Conservation (phyloP, 129 eudicot species). For the Mikania micrantha region DNA sequence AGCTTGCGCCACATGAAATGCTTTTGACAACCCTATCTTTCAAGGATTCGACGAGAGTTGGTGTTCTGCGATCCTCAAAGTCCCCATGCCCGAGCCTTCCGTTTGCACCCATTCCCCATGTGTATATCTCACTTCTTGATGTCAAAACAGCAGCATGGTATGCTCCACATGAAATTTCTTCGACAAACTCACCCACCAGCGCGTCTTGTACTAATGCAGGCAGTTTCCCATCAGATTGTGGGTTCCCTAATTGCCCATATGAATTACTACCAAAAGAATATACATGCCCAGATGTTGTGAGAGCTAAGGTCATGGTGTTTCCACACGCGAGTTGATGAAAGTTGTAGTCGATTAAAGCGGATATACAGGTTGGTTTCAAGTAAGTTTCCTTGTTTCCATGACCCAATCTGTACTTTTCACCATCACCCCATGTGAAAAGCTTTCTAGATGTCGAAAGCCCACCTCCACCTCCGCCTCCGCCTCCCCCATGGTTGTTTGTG, state of each 20-base stretch:
- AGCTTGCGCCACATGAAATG: slow-evolving; percentile 73
- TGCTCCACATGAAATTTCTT: too few species aligned
- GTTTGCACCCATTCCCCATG: slow-evolving; percentile 81
- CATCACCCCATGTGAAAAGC: slow-evolving; percentile 88
- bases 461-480: too few species aligned
- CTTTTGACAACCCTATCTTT: slow-evolving; percentile 63
- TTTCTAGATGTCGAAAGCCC: slow-evolving; percentile 38
- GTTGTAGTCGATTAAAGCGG: slow-evolving; percentile 61
- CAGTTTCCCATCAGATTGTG: slow-evolving; percentile 56
- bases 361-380: slow-evolving; percentile 61
- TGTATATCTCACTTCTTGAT: slow-evolving; percentile 66
- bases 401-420: slow-evolving; percentile 66
- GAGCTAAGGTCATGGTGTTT: slow-evolving; percentile 49
- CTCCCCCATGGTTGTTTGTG: too few species aligned
- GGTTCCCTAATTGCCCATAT: slow-evolving; percentile 64
- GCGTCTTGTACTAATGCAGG: slow-evolving; percentile 77
- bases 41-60: slow-evolving; percentile 62
- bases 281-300: slow-evolving; percentile 80
- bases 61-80: slow-evolving; percentile 50
- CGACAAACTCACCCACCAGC: slow-evolving; percentile 53
- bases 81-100: slow-evolving; percentile 91
- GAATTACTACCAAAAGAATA: slow-evolving; percentile 61
- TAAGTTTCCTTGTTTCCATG: slow-evolving; percentile 60
- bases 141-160: slow-evolving; percentile 44
- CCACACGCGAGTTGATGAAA: slow-evolving; percentile 77